These are phyloP conservation scores for Penicillium verrucosum DNA, from an alignment of 2,329 filamentous ascomycete genomes.

Conservation along the genomic window DNA sequence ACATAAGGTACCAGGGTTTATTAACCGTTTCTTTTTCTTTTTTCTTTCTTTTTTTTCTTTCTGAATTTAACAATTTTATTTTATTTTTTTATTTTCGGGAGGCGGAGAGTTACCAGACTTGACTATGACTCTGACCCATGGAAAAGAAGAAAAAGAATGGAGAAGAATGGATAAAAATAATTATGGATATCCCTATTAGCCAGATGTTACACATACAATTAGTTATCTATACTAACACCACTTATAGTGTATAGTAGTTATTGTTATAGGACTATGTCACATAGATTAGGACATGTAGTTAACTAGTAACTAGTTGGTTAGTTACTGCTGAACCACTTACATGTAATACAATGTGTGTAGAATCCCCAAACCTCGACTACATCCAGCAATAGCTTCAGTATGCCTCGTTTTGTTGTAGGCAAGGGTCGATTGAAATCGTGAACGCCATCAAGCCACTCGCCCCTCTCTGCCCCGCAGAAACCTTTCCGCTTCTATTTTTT, in stretches of 20 bases:
- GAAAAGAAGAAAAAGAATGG: not conserved
- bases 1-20: not conserved
- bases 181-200: not conserved
- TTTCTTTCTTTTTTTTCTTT: not conserved
- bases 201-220: not conserved
- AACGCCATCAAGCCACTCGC: constrained; percentile 5
- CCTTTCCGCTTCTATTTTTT: constrained; percentile 21
- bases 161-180: not conserved
- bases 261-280: not conserved
- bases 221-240: no score
- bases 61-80: not conserved
- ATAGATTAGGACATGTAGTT: not conserved
- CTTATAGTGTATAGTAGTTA: not conserved
- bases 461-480: constrained; percentile 19
- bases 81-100: not conserved
- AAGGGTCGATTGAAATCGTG: constrained; percentile 7
- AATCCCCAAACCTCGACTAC: not conserved
- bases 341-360: not conserved
- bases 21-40: not conserved
- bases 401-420: not conserved
- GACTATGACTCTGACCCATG: not conserved
- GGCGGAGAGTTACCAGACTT: constrained; percentile 7
- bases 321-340: no score
- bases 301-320: not conserved
- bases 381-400: not conserved